Evolutionary conservation across 139 green algal species (phyloP).

Genomic region (Chlamydomonas incerta): DNA sequence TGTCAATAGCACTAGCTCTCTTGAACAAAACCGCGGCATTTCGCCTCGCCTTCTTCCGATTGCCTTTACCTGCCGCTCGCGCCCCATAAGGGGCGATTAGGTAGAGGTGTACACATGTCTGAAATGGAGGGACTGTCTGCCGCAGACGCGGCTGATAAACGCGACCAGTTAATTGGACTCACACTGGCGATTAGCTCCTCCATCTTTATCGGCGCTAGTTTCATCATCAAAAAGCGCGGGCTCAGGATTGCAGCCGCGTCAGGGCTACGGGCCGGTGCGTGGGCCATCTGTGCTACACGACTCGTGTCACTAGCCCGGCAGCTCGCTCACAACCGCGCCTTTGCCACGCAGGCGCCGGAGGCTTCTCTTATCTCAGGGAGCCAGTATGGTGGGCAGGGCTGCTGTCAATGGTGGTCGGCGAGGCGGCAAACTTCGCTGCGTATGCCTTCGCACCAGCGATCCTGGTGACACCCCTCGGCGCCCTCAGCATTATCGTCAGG

Average conservation of each 20-base stretch:
- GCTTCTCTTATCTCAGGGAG: conserved; percentile 93
- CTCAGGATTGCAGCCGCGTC: conserved; percentile 80
- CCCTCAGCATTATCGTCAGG: conserved; percentile 93
- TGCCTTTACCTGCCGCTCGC: too few relatives aligned
- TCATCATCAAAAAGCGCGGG: conserved; percentile 99
- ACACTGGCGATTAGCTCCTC: conserved; percentile 84
- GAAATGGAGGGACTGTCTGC: too few relatives aligned
- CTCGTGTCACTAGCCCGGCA: neutral
- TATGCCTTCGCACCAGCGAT: conserved; percentile 98
- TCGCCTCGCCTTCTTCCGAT: too few relatives aligned
- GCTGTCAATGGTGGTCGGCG: conserved; percentile 91
- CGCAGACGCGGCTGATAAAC: neutral
- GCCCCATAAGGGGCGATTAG: too few relatives aligned
- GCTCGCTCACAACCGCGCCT: neutral
- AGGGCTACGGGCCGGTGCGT: conserved; percentile 84
- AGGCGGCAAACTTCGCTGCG: conserved; percentile 96
- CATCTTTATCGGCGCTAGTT: conserved; percentile 95
- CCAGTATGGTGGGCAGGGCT: conserved; percentile 97
- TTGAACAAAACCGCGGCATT: too few relatives aligned
- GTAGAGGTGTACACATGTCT: too few relatives aligned
- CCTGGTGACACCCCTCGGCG: conserved; percentile 93
- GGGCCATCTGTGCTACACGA: too few relatives aligned
- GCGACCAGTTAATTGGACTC: conserved; percentile 84
- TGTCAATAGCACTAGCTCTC: too few relatives aligned
- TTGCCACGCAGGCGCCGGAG: conserved; percentile 81